Evolutionary conservation across 257 asterid genomes (phyloP), one percentile per base, ranked within the genome.

Genomic region (Perilla frutescens): DNA sequence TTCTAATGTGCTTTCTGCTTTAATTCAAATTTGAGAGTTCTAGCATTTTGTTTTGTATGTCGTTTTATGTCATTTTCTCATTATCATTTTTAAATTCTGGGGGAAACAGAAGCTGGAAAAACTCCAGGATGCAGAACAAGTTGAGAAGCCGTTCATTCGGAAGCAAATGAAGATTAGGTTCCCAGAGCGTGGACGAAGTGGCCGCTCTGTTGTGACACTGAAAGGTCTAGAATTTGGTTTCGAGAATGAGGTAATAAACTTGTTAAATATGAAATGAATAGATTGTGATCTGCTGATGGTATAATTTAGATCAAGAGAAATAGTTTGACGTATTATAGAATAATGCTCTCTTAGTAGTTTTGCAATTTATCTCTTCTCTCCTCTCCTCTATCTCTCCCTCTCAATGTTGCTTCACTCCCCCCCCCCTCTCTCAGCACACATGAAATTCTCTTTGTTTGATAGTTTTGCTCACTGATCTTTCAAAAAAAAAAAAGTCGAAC

Each of bases 81-180:
- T 20, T 57, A 11, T 43, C 39, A 51, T 51, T 71, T 56, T 62
- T 14, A 48, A 66, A 8, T 20, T 56, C 10, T 70, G 68, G 77
- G 72, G 73, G 72, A 79, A 69, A 83, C 90, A 95, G 99, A 95
- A 95, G 86, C 89, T 95, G 79, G 99, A 92, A 81, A 95, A 87
- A 75, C 98, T 95, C 79, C 92, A 85, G 86, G 94, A 92, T 20
- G 90, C 62, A 77, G 96, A 92, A 67, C 97, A 90, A 84, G 81
- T 95, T 80, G 99, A 95, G 87, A 95, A 95, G 78, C 99, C 99
- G 11, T 95, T 95, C 84, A 89, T 90, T 59, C 83, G 99, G 67
- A 95, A 95, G 86, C 99, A 95, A 92, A 95, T 92, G 96, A 95
- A 89, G 88, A 95, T 95, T 76, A 87, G 96, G 75, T 95, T 95